Evolutionary conservation across 176 grass and related monocot genomes (phyloP), one percentile per base, ranked within the genome.

Genomic region (Zoysia japonica): DNA sequence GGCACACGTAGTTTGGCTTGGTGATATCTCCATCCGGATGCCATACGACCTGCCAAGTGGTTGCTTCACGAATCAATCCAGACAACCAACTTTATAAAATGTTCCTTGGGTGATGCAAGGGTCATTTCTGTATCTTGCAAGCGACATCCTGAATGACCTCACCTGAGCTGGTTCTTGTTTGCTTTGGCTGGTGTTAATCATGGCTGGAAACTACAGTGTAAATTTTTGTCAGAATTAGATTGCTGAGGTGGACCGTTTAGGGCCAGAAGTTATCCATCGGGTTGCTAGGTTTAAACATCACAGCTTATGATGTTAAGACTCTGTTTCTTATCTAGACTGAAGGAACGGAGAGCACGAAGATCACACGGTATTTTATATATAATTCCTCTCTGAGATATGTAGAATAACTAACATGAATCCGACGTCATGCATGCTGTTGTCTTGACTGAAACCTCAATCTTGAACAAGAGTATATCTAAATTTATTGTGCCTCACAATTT

Each of bases 101-200:
- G 47, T 63, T 78, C 20, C 20, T 78, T 72, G 38, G 68, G 48
- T 72, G 50, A 65, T 72, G 59, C 55, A 53, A 52, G 9, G 55
- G 37, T 28, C 56, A 37, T 47, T 48, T 78, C 0, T 54, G 40
- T 75, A 13, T 8, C 72, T 76, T 68, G 62, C 40, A 68, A 59
- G 72, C 8, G 52, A 68, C 50, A 61, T 9, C 64, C 19, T 19
- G 47, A 73, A 47, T 47, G 43, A 19, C 44, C 37, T 41, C 56
- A 48, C 6, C 7, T 49, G 16, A 68, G 49, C 11, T 79, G 17
- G 9, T 17, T 9, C 19, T 20, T 82, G 4, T 13, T 61, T 78
- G 19, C 2, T 61, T 80, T 68, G 3, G 55, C 40, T 45, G 6
- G 38, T 72, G 35, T 11, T 61, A 67, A 53, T 74, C 69, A 74